phyloP scores from a whole-genome alignment of 331 rosid genomes.

The Acacia concinna region DNA sequence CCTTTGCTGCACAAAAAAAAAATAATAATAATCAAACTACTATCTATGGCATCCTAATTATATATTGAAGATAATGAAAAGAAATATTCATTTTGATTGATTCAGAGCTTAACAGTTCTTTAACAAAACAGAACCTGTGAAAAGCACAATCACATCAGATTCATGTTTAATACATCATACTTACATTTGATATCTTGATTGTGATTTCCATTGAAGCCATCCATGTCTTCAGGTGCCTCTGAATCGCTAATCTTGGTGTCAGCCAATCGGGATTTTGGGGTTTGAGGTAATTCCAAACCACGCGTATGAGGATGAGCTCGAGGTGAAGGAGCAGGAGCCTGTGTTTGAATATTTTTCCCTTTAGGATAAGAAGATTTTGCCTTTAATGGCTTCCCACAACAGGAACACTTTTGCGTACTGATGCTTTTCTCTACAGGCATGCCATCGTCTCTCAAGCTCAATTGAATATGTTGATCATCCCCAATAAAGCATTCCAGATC shows the following conservation, averaged over 20 bases:
- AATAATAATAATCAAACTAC: too few species aligned
- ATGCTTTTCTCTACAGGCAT: slow-evolving; percentile 37
- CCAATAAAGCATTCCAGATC: slow-evolving; percentile 75
- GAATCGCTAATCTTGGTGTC: slow-evolving; percentile 59
- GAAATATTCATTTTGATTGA: not conserved
- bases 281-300: slow-evolving; percentile 46
- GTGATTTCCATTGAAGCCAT: slow-evolving; percentile 24
- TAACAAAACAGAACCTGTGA: not conserved
- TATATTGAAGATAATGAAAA: not conserved
- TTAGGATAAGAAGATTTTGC: slow-evolving; percentile 41
- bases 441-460: slow-evolving; percentile 57
- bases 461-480: slow-evolving; percentile 57
- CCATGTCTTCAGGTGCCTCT: slow-evolving; percentile 47
- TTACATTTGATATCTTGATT: slow-evolving; percentile 49
- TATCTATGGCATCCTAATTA: not conserved
- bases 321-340: slow-evolving; percentile 73
- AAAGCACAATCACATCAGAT: not conserved
- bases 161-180: slow-evolving; percentile 45
- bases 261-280: slow-evolving; percentile 27
- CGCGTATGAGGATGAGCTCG: slow-evolving; percentile 41
- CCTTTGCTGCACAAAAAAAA: slow-evolving; percentile 52
- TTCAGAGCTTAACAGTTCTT: not conserved
- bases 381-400: slow-evolving; percentile 74
- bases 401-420: slow-evolving; percentile 49
- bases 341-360: slow-evolving; percentile 40